Base-by-base conservation (phyloP, 768 basidiomycete genomes). In the Leccinum rimulosum region DNA sequence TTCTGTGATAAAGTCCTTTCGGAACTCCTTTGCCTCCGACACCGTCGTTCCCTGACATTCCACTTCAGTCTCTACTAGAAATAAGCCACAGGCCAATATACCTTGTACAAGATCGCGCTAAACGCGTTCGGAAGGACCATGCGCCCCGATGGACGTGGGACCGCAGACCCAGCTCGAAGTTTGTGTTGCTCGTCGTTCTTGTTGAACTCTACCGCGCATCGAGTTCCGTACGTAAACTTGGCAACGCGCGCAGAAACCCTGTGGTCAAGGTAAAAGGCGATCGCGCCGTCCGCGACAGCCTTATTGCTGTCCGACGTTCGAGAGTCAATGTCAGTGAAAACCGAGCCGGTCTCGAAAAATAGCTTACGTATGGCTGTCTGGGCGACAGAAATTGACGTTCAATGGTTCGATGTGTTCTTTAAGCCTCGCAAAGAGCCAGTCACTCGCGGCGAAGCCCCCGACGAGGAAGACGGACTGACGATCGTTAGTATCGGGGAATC, bases 361-460 rank as follows among this genome's bases (percentile, higher is more conserved):
- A 28, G 9, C 69, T 60, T 12, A 82, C 84, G 83, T 75, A 65
- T 82, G 79, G 33, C 76, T 77, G 55, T 84, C 81, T 6, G 83
- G 84, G 3, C 82, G 76, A 57, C 76, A 75, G 40, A 85, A 73
- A 22, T 74, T 69, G 35, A 83, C 54, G 2, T 74, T 71, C 12
- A 74, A 55, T 0, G 72, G 69, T 22, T 60, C 66, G n/a, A 84
- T 64, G 2, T 71, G 62, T 1, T 48, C 56, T 43, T 72, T 66
- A 17, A 80, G 57, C 28, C 47, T 70, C 14, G 64, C 59, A 36
- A 75, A 80, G 8, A 81, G 70, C 74, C 76, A 81, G 51, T 78
- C 75, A 47, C 71, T 81, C 4, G 75, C 75, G 8, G 77, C 75
- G 48, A 81, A 80, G 9, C 79, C 78, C 10, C 79, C 79, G n/a